A percentile compares a stretch with the other conserved stretches of the same genome.
Evolutionary conservation across 345 rosid genomes (phyloP).

Genomic region (Odontarrhena argentea): DNA sequence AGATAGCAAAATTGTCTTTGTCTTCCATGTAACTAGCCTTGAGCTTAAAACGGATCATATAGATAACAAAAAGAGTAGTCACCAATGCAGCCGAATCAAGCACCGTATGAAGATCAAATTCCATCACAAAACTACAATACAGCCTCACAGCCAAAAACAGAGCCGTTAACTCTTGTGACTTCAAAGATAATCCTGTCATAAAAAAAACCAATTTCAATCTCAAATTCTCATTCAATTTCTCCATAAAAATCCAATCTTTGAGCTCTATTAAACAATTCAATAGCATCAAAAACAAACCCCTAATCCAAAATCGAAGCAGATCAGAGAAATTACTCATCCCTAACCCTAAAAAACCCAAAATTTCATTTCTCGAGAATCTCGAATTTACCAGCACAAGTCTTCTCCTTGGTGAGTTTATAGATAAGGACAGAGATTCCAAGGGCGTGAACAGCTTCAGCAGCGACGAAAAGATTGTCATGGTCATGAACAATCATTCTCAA

Average conservation of each 20-base stretch:
- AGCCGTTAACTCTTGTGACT: slow-evolving; percentile 88
- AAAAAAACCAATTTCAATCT: neutral
- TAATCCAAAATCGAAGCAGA: slow-evolving; percentile 1
- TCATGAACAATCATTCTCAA: slow-evolving; percentile 80
- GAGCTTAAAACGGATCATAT: slow-evolving; percentile 84
- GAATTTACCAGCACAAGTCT: slow-evolving; percentile 75
- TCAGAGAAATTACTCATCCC: neutral
- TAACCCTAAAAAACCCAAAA: slow-evolving; percentile 7
- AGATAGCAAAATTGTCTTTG: slow-evolving; percentile 80
- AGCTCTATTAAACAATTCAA: neutral
- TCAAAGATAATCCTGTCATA: slow-evolving; percentile 76
- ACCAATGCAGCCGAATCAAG: slow-evolving; percentile 79
- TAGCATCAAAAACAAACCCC: neutral
- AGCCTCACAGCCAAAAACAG: slow-evolving; percentile 77
- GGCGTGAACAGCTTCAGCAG: slow-evolving; percentile 88
- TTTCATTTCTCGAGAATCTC: neutral
- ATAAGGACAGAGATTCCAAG: slow-evolving; percentile 84
- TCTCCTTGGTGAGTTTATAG: slow-evolving; percentile 87
- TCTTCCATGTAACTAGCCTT: slow-evolving; percentile 83
- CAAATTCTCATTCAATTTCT: neutral
- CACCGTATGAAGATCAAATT: slow-evolving; percentile 80
- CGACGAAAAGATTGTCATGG: slow-evolving; percentile 88
- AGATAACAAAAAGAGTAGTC: slow-evolving; percentile 86
- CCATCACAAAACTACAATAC: slow-evolving; percentile 94
- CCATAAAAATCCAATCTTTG: neutral